Base-by-base conservation (phyloP, 75 land plant genomes). In the Pseudotsuga menziesii region DNA sequence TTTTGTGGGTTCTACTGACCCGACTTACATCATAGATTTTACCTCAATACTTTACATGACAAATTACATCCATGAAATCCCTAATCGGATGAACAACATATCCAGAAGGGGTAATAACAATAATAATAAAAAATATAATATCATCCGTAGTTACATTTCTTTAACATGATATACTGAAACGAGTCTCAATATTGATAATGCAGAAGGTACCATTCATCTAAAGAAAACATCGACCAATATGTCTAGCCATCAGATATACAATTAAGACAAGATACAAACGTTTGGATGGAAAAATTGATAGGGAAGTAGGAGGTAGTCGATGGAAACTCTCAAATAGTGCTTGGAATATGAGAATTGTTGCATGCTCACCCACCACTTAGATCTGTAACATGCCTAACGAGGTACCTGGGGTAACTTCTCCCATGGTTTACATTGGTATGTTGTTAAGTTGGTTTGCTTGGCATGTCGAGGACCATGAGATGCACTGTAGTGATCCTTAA, bases 381-480 rank as follows among this genome's bases (percentile, higher is more conserved):
- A 90, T 97, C 1, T 87, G 90, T 27, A 92, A 83, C 61, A 94
- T 97, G 93, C 99, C 95, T 11, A 94, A 97, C 83, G 99, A 97
- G 72, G 90, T 97, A 4, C 96, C 99, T 59, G 99, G 99, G 58
- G 99, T 97, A 61, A 97, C 99, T 11, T 90, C 99, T 57, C 98
- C 99, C 0, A 97, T 97, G 99, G 92, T 97, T 66, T 97, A 97
- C 79, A 86, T 97, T 80, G 99, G 99, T 26, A 97, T 97, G 99
- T 77, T 97, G 56, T 97, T 91, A 74, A 97, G 99, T 71, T 97
- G 99, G 99, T 97, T 97, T 80, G 99, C 99, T 32, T 97, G 99
- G 99, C 99, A 97, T 84, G 94, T 97, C 19, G 99, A 97, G 83
- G 99, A 97, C 82, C 99, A 97, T 78, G 99, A 97, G 85, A 88